A percentile compares a stretch with the other conserved stretches of the same genome.
phyloP scores from a whole-genome alignment of 2,329 filamentous ascomycete species.

The Cytospora piceicola region DNA sequence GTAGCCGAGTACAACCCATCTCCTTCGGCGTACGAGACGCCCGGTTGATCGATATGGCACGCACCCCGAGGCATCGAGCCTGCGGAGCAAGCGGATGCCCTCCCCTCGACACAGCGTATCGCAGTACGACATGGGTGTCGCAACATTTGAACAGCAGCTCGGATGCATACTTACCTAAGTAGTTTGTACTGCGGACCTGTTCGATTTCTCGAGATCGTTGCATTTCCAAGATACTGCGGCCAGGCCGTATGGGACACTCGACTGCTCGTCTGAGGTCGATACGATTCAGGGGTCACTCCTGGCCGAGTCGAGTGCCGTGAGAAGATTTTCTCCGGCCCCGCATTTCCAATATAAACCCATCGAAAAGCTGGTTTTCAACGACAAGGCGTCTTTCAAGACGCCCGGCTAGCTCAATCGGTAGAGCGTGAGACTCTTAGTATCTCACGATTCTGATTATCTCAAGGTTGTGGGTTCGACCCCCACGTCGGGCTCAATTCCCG shows the following conservation, averaged over 20 bases:
- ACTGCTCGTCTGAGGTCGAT: neutral
- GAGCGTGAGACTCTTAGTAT: slow-evolving; percentile 70
- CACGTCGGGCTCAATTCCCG: slow-evolving; percentile 26
- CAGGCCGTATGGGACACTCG: neutral
- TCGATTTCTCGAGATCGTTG: neutral
- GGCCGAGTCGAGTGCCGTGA: neutral
- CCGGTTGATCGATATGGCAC: neutral
- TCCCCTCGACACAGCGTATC: neutral
- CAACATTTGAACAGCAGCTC: too few species aligned
- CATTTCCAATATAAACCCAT: neutral
- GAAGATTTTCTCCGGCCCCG: neutral
- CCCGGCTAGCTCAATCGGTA: slow-evolving; percentile 71
- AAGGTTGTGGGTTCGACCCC: slow-evolving; percentile 30
- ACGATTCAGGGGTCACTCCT: neutral
- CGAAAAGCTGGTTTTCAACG: neutral
- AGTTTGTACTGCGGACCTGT: neutral
- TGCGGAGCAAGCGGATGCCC: neutral
- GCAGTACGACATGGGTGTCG: neutral
- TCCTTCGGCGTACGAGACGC: neutral
- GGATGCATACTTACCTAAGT: too few species aligned
- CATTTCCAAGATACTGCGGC: neutral
- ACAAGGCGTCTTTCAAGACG: slow-evolving; percentile 33
- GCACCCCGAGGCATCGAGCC: neutral
- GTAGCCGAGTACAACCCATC: neutral
- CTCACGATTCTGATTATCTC: slow-evolving; percentile 27